These are phyloP conservation scores for Pseudogymnoascus sp. DNA, from an alignment of 2,329 filamentous ascomycete species.

Conservation along the genomic window DNA sequence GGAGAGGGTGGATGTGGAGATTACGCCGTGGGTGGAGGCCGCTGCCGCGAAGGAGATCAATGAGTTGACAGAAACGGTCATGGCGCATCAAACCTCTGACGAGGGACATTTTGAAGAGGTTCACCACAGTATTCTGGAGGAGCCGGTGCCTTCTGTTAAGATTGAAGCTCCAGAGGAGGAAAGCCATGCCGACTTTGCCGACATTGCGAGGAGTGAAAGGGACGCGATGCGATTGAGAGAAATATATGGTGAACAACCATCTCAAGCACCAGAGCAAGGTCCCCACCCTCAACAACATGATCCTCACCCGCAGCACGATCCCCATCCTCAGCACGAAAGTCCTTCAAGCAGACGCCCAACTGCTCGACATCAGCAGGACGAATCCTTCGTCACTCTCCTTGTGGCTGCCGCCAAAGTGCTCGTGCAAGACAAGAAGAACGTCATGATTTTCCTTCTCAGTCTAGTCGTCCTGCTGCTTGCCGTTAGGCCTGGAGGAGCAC, in stretches of 20 bases:
- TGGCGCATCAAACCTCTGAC: conserved; percentile 8
- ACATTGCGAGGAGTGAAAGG: conserved; percentile 28
- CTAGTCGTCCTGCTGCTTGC: conserved; percentile 49
- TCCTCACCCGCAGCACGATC: not conserved
- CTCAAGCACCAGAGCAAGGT: conserved; percentile 31
- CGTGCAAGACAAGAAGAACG: conserved; percentile 53
- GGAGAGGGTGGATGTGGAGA: conserved; percentile 95
- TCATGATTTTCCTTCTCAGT: conserved; percentile 50
- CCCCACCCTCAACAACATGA: conserved; percentile 17
- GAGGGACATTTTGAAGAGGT: not conserved
- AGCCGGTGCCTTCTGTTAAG: conserved; percentile 32
- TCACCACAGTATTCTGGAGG: not conserved
- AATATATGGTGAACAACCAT: conserved; percentile 43
- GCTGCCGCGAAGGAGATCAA: conserved; percentile 46
- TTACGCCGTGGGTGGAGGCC: conserved; percentile 65
- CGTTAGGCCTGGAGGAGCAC: conserved; percentile 26
- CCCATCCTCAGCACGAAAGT: not conserved
- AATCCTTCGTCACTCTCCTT: conserved; percentile 49
- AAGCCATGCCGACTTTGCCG: conserved; percentile 42
- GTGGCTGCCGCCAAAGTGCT: conserved; percentile 48
- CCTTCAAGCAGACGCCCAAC: not conserved
- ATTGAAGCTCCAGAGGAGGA: conserved; percentile 56
- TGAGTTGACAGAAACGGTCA: not conserved
- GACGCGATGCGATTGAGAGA: conserved; percentile 50
- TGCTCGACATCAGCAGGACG: conserved; percentile 23